Evolutionary conservation across 192 early-diverging fungal species (phyloP), one percentile per base, ranked within the genome.

Genomic region (Coemansia sp.): DNA sequence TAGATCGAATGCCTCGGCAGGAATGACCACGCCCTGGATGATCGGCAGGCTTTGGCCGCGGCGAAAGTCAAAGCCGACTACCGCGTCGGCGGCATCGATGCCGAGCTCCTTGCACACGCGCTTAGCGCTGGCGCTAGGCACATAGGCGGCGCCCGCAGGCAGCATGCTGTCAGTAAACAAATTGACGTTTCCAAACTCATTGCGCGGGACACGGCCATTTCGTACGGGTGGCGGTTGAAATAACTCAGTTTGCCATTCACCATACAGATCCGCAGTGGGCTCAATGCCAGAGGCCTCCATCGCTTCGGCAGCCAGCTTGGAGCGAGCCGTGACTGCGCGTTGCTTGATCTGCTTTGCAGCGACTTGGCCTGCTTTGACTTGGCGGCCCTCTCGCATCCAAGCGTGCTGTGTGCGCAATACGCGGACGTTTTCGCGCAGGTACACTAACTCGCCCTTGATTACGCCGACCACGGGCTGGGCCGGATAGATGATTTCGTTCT

Each of bases 201-300:
- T 95, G 47, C 88, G 84, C 8, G 95, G 93, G 15, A 98, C 89
- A 27, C 71, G 86, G 9, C 95, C 95, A 24, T 93, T 76, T 9
- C 82, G 68, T 10, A 96, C 82, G 35, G 86, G 85, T 41, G 84
- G 78, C 0, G 93, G 78, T 24, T 73, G 56, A 71, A 90, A 91
- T 15, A 70, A 62, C 37, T 86, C 84, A 10, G 95, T 97, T 77
- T 98, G 95, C 95, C 94, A 97, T 59, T 90, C 89, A 35, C 90
- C 96, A 72, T 86, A 97, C 31, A 93, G 76, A 41, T 51, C 64
- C 3, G 42, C 19, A 0, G 56, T 56, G 14, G 53, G 60, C 39
- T 59, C 61, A 8, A 27, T 11, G 6, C 65, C 73, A 7, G 59
- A 53, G 15, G 61, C 67, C 20, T 36, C 45, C 51, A 63, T 57